Evolutionary conservation across 352 stramenopile species (phyloP).

Genomic region (Aphanomyces invadans): DNA sequence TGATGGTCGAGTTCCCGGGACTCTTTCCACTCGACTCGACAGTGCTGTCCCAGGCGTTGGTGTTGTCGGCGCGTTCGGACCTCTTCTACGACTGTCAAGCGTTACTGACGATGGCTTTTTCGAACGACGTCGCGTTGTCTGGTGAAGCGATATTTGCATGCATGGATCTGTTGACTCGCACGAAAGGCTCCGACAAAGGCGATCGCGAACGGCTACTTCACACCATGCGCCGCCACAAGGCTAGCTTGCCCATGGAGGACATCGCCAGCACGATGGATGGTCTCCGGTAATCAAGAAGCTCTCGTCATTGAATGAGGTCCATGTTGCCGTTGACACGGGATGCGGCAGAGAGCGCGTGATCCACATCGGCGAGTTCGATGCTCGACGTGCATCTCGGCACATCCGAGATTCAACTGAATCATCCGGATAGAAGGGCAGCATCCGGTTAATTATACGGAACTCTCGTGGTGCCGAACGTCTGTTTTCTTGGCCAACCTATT

Average conservation of each 20-base stretch:
- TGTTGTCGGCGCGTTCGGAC: not conserved
- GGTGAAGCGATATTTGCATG: not conserved
- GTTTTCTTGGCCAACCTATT: too few species aligned
- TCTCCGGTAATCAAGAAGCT: not conserved
- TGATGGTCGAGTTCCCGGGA: not conserved
- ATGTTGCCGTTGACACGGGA: not conserved
- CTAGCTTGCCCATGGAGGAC: not conserved
- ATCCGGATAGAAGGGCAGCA: too few species aligned
- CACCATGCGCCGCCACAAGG: not conserved
- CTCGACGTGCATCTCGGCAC: too few species aligned
- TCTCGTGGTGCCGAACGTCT: too few species aligned
- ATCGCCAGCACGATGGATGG: not conserved
- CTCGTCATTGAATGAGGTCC: too few species aligned
- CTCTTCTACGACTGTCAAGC: constrained; percentile 1
- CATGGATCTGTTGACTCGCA: not conserved
- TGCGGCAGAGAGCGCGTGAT: not conserved
- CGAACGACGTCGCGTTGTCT: not conserved
- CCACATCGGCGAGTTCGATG: too few species aligned
- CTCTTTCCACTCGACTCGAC: not conserved
- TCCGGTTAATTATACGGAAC: too few species aligned
- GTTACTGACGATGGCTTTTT: not conserved
- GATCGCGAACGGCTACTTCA: not conserved
- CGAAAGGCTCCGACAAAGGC: not conserved
- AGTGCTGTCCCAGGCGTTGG: not conserved
- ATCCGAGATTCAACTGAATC: not conserved